Evolutionary conservation across 257 asterid species (phyloP).

Genomic region (Petunia axillaris): DNA sequence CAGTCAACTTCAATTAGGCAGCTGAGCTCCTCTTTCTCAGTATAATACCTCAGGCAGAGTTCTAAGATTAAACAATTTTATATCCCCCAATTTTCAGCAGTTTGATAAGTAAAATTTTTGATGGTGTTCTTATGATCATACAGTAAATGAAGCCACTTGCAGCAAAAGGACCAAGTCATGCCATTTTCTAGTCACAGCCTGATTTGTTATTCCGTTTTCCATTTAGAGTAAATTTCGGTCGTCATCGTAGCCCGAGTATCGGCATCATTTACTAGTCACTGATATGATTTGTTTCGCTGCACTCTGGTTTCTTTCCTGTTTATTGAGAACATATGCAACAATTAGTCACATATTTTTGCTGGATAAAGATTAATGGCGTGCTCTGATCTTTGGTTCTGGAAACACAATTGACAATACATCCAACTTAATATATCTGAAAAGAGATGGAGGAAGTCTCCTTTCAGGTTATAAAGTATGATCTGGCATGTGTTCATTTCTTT

Average conservation of each 20-base stretch:
- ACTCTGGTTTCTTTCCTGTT: not conserved
- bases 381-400: constrained; percentile 10
- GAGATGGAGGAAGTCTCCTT: not conserved
- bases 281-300: too few relatives aligned
- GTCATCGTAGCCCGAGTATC: too few relatives aligned
- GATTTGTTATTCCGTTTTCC: not conserved
- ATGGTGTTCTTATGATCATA: constrained; percentile 18
- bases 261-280: too few relatives aligned
- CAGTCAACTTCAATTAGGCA: constrained; percentile 64
- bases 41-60: not conserved
- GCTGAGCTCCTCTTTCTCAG: constrained; percentile 65
- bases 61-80: not conserved
- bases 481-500: constrained; percentile 1
- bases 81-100: not conserved
- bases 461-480: not conserved
- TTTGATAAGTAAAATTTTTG: constrained; percentile 8
- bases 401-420: not conserved
- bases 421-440: not conserved
- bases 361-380: constrained; percentile 15
- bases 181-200: not conserved
- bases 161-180: not conserved
- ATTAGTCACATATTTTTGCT: not conserved
- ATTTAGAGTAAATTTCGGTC: too few relatives aligned
- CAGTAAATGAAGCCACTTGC: not conserved
- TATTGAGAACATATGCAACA: constrained; percentile 17